These are phyloP conservation scores for Microthyrium microscopicum DNA, from an alignment of 2,329 filamentous ascomycete genomes.

Conservation along the genomic window DNA sequence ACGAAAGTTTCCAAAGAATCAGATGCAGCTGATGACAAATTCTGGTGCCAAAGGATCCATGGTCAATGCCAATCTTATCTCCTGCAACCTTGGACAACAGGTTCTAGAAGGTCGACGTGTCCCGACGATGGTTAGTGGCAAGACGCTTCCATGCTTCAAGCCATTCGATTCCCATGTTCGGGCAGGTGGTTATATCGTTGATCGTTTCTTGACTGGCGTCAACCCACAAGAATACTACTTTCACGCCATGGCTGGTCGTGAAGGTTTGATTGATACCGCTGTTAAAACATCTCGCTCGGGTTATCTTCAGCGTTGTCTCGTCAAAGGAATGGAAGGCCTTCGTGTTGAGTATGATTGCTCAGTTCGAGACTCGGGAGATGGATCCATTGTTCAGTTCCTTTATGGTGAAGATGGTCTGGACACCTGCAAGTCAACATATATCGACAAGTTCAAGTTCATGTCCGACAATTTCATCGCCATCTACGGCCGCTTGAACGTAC, in stretches of 20 bases:
- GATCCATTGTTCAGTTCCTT: slow-evolving; percentile 82
- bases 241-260: slow-evolving; percentile 97
- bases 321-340: slow-evolving; percentile 96
- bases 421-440: slow-evolving; percentile 82
- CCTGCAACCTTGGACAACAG: slow-evolving; percentile 92
- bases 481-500: slow-evolving; percentile 25
- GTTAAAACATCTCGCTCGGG: slow-evolving; percentile 96
- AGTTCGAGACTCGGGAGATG: slow-evolving; percentile 86
- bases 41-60: slow-evolving; percentile 86
- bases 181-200: slow-evolving; percentile 84
- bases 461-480: slow-evolving; percentile 52
- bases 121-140: slow-evolving; percentile 93
- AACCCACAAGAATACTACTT: slow-evolving; percentile 97
- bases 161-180: slow-evolving; percentile 79
- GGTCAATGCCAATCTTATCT: slow-evolving; percentile 95
- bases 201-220: slow-evolving; percentile 95
- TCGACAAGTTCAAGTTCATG: slow-evolving; percentile 79
- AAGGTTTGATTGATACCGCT: slow-evolving; percentile 95
- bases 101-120: slow-evolving; percentile 90
- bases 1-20: slow-evolving; percentile 89
- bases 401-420: slow-evolving; percentile 96
- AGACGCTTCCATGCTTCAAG: slow-evolving; percentile 84
- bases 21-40: slow-evolving; percentile 98
- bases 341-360: slow-evolving; percentile 86
- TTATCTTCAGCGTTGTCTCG: slow-evolving; percentile 88